Percentiles rank a stretch among this genome's conserved stretches.
Evolutionary conservation across 2,329 filamentous ascomycete genomes (phyloP).

Genomic region (Beauveria sp.): DNA sequence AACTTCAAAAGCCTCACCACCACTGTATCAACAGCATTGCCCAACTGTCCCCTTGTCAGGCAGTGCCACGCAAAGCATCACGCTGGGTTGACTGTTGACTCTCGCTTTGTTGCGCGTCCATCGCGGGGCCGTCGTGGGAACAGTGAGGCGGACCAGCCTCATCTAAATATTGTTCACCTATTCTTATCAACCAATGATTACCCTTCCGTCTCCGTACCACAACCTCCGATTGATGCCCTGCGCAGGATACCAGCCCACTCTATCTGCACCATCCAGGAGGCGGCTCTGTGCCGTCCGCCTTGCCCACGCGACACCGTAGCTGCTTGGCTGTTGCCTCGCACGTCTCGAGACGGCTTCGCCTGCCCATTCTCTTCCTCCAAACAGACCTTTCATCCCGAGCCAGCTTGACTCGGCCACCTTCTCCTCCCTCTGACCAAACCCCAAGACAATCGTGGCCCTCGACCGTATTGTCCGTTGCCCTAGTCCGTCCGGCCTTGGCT

Average conservation of each 20-base stretch:
- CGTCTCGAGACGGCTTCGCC: background rate
- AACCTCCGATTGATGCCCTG: background rate
- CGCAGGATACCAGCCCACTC: background rate
- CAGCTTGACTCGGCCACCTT: background rate
- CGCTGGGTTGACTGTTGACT: too few relatives aligned
- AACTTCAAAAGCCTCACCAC: too few relatives aligned
- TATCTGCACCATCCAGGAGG: background rate
- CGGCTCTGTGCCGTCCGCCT: background rate
- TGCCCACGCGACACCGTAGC: background rate
- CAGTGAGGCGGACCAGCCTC: too few relatives aligned
- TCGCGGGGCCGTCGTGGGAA: too few relatives aligned
- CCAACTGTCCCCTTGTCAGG: too few relatives aligned
- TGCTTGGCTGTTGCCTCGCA: background rate
- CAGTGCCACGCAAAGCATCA: too few relatives aligned
- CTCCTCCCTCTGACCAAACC: background rate
- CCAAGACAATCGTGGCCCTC: background rate
- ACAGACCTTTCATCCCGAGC: background rate
- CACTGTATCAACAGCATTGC: too few relatives aligned
- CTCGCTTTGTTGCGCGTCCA: too few relatives aligned
- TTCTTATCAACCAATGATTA: too few relatives aligned
- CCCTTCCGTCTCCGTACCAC: background rate
- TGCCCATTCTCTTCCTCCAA: background rate
- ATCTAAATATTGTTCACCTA: too few relatives aligned
- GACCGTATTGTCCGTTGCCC: background rate
- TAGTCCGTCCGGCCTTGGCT: background rate